Conservation (phyloP, 495 filamentous ascomycete species). For the Haplographium delicatum region DNA sequence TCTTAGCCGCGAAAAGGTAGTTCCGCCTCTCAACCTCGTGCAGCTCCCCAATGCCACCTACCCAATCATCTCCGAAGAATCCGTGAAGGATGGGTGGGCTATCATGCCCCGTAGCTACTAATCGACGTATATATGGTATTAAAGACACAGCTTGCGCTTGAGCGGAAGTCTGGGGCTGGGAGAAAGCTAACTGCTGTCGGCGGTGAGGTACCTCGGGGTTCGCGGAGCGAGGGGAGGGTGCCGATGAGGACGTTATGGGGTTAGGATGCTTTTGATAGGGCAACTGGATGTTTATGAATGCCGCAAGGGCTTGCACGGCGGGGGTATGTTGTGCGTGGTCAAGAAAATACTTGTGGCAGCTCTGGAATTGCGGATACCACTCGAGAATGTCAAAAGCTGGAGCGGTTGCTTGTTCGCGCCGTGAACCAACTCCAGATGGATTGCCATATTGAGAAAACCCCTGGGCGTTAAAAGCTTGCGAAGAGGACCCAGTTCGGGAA, state of each 20-base stretch:
- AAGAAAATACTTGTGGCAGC: constrained; percentile 88
- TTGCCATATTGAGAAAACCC: constrained; percentile 10
- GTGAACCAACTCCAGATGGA: too few relatives aligned
- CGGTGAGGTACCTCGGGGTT: constrained; percentile 25
- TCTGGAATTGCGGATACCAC: constrained; percentile 91
- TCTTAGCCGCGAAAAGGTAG: constrained; percentile 92
- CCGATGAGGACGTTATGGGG: constrained; percentile 26
- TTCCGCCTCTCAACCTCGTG: constrained; percentile 91
- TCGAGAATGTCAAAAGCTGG: constrained; percentile 91
- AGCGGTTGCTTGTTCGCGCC: too few relatives aligned
- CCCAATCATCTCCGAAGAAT: constrained; percentile 94
- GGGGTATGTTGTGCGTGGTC: constrained; percentile 84
- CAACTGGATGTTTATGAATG: constrained; percentile 81
- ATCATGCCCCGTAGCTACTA: constrained; percentile 90
- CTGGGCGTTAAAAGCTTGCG: too few relatives aligned
- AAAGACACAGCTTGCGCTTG: constrained; percentile 55
- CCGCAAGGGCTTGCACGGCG: constrained; percentile 80
- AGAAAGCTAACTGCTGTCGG: constrained; percentile 26
- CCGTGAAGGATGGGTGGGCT: constrained; percentile 78
- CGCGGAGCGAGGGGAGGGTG: constrained; percentile 18
- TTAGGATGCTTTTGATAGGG: constrained; percentile 55
- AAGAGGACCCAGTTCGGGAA: constrained; percentile 8
- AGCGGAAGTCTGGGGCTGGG: constrained; percentile 5
- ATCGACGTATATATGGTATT: constrained; percentile 81
- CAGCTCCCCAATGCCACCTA: constrained; percentile 66